Conservation (phyloP, 768 basidiomycete species). For the Pleurotus platypus region DNA sequence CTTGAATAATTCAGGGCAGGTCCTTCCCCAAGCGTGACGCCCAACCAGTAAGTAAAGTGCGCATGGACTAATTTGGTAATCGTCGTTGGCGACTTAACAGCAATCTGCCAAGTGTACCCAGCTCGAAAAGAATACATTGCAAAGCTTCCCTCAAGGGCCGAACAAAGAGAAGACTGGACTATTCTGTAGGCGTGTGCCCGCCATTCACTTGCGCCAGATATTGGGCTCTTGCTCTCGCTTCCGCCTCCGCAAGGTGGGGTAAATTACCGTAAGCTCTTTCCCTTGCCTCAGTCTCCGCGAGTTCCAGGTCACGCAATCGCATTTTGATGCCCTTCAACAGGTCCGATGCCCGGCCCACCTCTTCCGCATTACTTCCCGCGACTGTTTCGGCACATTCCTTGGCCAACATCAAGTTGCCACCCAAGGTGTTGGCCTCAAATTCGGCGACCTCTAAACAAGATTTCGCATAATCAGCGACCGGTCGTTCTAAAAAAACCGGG, state of each 20-base stretch:
- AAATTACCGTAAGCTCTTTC: constrained; percentile 6
- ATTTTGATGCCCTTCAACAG: constrained; percentile 57
- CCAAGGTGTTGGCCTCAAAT: constrained; percentile 60
- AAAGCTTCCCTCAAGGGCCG: too few species aligned
- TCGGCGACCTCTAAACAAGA: constrained; percentile 85
- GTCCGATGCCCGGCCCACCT: constrained; percentile 71
- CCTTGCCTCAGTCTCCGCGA: constrained; percentile 13
- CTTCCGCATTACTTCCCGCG: constrained; percentile 76
- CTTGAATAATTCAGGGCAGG: constrained; percentile 8
- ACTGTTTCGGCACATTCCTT: constrained; percentile 71
- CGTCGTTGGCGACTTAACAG: constrained; percentile 2
- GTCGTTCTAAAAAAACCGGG: constrained; percentile 45
- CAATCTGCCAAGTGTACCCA: background rate
- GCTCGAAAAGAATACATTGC: background rate
- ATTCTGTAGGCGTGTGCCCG: background rate
- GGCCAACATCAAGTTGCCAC: constrained; percentile 68
- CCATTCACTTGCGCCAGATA: too few species aligned
- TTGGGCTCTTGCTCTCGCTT: background rate
- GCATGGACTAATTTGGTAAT: background rate
- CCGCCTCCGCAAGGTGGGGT: background rate
- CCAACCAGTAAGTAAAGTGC: background rate
- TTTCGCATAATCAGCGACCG: constrained; percentile 75
- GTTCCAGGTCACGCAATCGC: constrained; percentile 24
- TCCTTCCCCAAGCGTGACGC: background rate
- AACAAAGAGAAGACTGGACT: background rate